These are phyloP conservation scores for Diplodia seriata DNA, from an alignment of 2,329 filamentous ascomycete genomes.

Conservation along the genomic window DNA sequence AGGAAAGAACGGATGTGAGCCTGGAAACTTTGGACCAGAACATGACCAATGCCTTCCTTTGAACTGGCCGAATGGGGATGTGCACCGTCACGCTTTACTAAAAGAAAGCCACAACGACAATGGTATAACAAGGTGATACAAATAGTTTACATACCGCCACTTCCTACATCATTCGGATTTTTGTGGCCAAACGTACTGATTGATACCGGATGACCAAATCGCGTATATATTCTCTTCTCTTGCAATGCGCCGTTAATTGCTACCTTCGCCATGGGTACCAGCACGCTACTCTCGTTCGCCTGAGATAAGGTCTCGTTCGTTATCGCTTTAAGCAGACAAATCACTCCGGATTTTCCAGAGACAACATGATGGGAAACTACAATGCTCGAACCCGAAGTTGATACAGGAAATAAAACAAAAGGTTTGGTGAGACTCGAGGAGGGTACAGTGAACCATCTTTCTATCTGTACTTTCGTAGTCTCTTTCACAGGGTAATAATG, in stretches of 20 bases:
- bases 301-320: constrained; percentile 8
- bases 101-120: no score
- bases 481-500: not conserved
- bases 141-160: not conserved
- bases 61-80: no score
- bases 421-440: not conserved
- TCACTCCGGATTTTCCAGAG: not conserved
- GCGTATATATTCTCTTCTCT: not conserved
- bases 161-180: not conserved
- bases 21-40: no score
- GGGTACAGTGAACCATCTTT: not conserved
- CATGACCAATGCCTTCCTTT: no score
- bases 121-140: not conserved
- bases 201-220: not conserved
- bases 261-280: not conserved
- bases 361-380: not conserved
- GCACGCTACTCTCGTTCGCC: not conserved
- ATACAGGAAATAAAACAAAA: not conserved
- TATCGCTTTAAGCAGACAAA: constrained; percentile 24
- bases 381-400: not conserved
- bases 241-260: not conserved
- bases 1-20: no score
- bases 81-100: no score
- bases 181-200: not conserved
- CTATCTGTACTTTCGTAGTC: not conserved